These are phyloP conservation scores for Ailanthus altissimus DNA, from an alignment of 345 rosid species.

Conservation along the genomic window DNA sequence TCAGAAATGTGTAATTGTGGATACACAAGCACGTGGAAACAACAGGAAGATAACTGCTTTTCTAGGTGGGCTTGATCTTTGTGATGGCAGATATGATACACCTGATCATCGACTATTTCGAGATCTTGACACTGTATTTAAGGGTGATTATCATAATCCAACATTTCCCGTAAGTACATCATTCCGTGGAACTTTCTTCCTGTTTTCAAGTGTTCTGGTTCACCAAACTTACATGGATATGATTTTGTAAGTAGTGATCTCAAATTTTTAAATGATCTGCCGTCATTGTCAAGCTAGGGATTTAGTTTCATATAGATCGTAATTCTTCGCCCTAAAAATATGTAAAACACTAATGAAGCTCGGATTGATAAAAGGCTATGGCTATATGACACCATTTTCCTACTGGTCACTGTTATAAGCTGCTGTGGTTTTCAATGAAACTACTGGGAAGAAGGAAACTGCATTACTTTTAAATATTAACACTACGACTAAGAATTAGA, in stretches of 20 bases:
- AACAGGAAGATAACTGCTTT: slow-evolving; percentile 60
- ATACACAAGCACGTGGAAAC: slow-evolving; percentile 64
- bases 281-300: not conserved
- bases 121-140: slow-evolving; percentile 57
- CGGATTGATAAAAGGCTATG: too few relatives aligned
- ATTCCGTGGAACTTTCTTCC: not conserved
- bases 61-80: slow-evolving; percentile 71
- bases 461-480: too few relatives aligned
- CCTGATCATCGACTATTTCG: slow-evolving; percentile 62
- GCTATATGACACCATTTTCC: too few relatives aligned
- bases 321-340: not conserved
- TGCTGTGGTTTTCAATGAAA: too few relatives aligned
- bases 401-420: too few relatives aligned
- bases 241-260: not conserved
- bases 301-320: not conserved
- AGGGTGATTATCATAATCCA: slow-evolving; percentile 60
- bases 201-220: not conserved
- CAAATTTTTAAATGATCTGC: not conserved
- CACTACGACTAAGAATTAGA: too few relatives aligned
- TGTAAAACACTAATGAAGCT: not conserved
- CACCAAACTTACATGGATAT: not conserved
- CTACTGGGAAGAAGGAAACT: too few relatives aligned
- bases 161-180: slow-evolving; percentile 56
- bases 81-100: slow-evolving; percentile 81
- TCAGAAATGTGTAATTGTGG: slow-evolving; percentile 76